phyloP scores from a whole-genome alignment of 1,284 basidiomycete species.

The Heterobasidion annosum region DNA sequence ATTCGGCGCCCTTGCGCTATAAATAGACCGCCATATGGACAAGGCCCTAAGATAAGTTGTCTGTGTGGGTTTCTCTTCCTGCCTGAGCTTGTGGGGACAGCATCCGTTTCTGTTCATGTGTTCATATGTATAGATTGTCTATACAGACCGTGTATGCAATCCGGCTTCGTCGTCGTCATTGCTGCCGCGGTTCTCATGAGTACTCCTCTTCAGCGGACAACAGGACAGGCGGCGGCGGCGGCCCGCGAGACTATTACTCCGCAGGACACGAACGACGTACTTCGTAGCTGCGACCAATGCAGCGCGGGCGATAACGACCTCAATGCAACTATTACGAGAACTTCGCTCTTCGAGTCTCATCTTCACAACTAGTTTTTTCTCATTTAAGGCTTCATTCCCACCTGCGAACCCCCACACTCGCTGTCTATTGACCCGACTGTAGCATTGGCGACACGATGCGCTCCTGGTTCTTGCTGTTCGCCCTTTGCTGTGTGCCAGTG shows the following conservation, averaged over 20 bases:
- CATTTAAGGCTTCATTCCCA: not conserved
- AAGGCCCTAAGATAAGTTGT: not conserved
- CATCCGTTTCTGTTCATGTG: not conserved
- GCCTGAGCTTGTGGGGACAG: not conserved
- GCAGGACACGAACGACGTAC: too few relatives aligned
- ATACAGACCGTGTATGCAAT: not conserved
- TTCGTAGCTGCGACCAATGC: not conserved
- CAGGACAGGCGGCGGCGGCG: not conserved
- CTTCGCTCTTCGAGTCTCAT: too few relatives aligned
- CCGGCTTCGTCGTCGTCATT: not conserved
- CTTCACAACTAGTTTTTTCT: not conserved
- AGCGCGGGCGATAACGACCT: too few relatives aligned
- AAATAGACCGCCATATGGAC: not conserved
- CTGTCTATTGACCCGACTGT: not conserved
- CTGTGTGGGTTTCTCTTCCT: not conserved
- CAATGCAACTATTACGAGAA: too few relatives aligned
- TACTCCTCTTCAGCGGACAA: not conserved
- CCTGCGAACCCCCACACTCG: not conserved
- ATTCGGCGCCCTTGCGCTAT: not conserved
- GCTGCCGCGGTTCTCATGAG: not conserved
- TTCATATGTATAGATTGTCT: not conserved
- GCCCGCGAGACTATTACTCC: not conserved
- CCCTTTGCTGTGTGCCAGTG: slow-evolving; percentile 4
- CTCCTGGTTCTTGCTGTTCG: not conserved
- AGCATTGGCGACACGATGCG: not conserved